phyloP scores from a whole-genome alignment of 805 yeast genomes.

The Gaillardinia entomophila region DNA sequence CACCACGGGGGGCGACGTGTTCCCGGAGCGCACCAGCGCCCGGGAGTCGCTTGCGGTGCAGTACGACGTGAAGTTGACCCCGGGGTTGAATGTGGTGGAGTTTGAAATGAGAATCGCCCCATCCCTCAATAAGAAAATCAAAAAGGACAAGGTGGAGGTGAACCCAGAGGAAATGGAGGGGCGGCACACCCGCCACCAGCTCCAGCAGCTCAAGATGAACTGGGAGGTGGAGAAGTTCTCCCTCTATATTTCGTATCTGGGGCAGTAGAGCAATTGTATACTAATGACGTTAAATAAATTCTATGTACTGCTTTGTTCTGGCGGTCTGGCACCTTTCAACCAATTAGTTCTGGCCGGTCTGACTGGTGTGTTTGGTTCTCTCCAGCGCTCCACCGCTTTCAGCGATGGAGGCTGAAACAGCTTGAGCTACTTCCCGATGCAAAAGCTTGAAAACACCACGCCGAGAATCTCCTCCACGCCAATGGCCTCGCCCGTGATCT shows the following conservation, averaged over 20 bases:
- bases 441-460: constrained; percentile 84
- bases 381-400: too few relatives aligned
- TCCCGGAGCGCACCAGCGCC: constrained; percentile 22
- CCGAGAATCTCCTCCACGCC: constrained; percentile 90
- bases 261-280: constrained; percentile 8
- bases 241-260: constrained; percentile 26
- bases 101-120: constrained; percentile 39
- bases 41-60: constrained; percentile 19
- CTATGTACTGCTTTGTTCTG: too few relatives aligned
- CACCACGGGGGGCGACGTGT: constrained; percentile 37
- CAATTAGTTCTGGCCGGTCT: too few relatives aligned
- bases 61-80: constrained; percentile 41
- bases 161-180: constrained; percentile 22
- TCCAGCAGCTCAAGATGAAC: constrained; percentile 38
- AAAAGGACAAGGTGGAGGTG: constrained; percentile 17
- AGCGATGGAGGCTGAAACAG: too few relatives aligned
- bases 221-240: constrained; percentile 41
- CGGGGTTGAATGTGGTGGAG: constrained; percentile 42
- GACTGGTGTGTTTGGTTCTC: too few relatives aligned
- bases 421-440: constrained; percentile 81
- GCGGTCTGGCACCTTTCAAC: too few relatives aligned
- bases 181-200: constrained; percentile 41
- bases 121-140: constrained; percentile 28
- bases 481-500: constrained; percentile 82
- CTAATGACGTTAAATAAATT: neutral